A percentile compares a stretch with the other conserved stretches of the same genome.
Evolutionary conservation across 345 rosid species (phyloP).

Genomic region (Gossypium sturtianum): DNA sequence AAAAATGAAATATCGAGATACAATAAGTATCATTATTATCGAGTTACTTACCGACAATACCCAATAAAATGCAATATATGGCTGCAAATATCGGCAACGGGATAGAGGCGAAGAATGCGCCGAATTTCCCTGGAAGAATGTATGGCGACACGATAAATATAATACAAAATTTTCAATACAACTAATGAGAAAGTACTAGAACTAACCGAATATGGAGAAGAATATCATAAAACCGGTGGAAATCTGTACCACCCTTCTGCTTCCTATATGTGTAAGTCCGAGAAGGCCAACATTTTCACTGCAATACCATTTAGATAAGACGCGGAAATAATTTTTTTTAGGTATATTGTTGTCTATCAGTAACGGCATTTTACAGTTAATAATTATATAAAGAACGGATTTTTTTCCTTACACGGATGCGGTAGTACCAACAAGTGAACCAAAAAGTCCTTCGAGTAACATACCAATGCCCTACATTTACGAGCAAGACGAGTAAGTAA

Average conservation of each 20-base stretch:
- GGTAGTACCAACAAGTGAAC: conserved; percentile 76
- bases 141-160: neutral
- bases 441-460: conserved; percentile 84
- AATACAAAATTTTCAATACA: neutral
- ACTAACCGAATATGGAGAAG: conserved; percentile 91
- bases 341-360: neutral
- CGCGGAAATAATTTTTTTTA: neutral
- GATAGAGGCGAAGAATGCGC: conserved; percentile 95
- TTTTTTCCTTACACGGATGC: conserved; percentile 78
- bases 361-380: neutral
- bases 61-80: conserved; percentile 79
- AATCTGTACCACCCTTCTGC: conserved; percentile 92
- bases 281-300: conserved; percentile 98
- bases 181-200: neutral
- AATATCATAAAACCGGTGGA: conserved; percentile 96
- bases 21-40: neutral
- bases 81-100: conserved; percentile 92
- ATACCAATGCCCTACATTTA: conserved; percentile 67
- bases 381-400: neutral
- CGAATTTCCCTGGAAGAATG: conserved; percentile 72
- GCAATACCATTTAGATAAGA: conserved; percentile 22
- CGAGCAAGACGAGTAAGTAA: neutral
- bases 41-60: conserved; percentile 74
- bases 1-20: neutral
- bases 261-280: conserved; percentile 83